Evolutionary conservation across 495 filamentous ascomycete genomes (phyloP).

Genomic region (Penicillium paradoxum): DNA sequence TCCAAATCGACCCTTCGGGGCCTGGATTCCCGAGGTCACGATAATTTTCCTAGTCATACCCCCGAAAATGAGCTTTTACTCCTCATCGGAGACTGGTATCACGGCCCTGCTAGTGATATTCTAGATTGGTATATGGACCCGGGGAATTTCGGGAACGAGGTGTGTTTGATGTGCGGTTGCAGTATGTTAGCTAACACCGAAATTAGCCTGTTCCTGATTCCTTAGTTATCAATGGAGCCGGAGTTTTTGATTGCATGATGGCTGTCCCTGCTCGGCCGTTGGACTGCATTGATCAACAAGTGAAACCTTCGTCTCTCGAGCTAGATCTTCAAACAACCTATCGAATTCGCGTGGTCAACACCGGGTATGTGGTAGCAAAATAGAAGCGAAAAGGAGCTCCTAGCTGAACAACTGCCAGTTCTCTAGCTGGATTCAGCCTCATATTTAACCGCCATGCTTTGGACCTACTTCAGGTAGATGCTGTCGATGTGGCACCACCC

Average conservation of each 20-base stretch:
- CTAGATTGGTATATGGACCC: constrained; percentile 43
- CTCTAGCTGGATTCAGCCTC: constrained; percentile 41
- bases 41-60: constrained; percentile 9
- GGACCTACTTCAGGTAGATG: constrained; percentile 40
- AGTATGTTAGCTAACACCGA: not conserved
- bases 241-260: constrained; percentile 45
- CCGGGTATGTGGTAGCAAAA: constrained; percentile 25
- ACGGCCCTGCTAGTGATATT: constrained; percentile 35
- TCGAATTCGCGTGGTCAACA: constrained; percentile 36
- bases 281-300: constrained; percentile 30
- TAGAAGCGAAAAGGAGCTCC: not conserved
- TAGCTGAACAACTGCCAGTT: constrained; percentile 18
- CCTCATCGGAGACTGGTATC: constrained; percentile 53
- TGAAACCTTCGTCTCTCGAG: constrained; percentile 21
- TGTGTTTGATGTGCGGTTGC: constrained; percentile 6
- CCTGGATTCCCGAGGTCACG: constrained; percentile 5
- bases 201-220: constrained; percentile 47
- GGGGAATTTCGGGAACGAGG: constrained; percentile 46
- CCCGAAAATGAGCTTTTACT: constrained; percentile 43
- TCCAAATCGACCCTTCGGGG: constrained; percentile 27
- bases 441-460: constrained; percentile 25
- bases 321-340: constrained; percentile 17
- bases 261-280: constrained; percentile 45
- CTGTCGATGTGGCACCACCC: constrained; percentile 24
- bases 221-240: constrained; percentile 46